These are phyloP conservation scores for Brassica nigra DNA, from an alignment of 345 rosid species.

Conservation along the genomic window DNA sequence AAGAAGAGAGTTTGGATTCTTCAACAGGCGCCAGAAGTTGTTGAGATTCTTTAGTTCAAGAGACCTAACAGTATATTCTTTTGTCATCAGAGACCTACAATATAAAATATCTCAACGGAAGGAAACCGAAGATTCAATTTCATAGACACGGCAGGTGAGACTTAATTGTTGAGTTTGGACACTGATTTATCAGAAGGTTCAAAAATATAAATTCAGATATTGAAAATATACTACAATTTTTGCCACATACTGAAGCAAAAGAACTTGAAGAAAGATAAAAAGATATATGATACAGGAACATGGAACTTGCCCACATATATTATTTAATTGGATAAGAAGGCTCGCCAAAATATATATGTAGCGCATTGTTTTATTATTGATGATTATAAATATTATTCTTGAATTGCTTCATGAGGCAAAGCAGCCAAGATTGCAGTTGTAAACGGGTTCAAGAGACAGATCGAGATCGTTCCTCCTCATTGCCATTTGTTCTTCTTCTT, in stretches of 20 bases:
- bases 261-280: background rate
- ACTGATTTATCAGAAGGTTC: background rate
- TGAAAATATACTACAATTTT: slow-evolving; percentile 22
- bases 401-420: slow-evolving; percentile 45
- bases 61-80: background rate
- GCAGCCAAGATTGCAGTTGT: slow-evolving; percentile 60
- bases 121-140: background rate
- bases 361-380: slow-evolving; percentile 21
- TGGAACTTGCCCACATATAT: slow-evolving; percentile 2
- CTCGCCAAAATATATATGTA: slow-evolving; percentile 37
- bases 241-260: slow-evolving; percentile 24
- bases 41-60: background rate
- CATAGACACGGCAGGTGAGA: background rate
- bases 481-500: slow-evolving; percentile 55
- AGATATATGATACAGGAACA: slow-evolving; percentile 15
- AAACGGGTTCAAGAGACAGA: slow-evolving; percentile 62
- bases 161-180: background rate
- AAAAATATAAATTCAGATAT: background rate
- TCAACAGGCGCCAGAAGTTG: background rate
- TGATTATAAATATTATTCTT: background rate
- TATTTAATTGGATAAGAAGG: slow-evolving; percentile 16
- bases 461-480: slow-evolving; percentile 68
- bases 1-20: too few relatives aligned
- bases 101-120: background rate
- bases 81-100: background rate